Evolutionary conservation across 2,329 filamentous ascomycete species (phyloP), one percentile per base, ranked within the genome.

Genomic region (Nigrograna mackinnonii): DNA sequence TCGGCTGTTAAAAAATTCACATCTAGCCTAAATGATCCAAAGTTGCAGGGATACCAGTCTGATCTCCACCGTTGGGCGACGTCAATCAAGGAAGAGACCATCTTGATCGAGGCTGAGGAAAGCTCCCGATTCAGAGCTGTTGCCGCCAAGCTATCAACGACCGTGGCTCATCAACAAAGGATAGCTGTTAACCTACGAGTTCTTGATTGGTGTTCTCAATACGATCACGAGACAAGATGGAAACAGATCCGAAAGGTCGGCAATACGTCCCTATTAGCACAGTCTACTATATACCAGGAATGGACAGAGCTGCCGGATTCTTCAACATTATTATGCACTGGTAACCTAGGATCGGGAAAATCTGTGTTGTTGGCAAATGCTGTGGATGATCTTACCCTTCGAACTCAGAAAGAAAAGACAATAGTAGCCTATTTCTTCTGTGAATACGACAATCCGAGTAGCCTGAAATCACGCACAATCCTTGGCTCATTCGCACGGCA

Each of bases 331-430:
- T 1, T 74, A 0, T 67, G 55, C 21, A 60, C 39, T 7, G 73
- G 72, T 4, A 74, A 70, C 33, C 54, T 77, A 1, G 73, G 74
- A 2, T 69, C 66, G 0, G 73, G 74, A 0, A 77, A 77, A 42
- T 74, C 74, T 0, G 71, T 77, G 1, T 37, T 71, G 6, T 35
- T 76, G 4, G 72, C 74, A 2, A 77, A 75, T 37, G 63, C 77
- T 0, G 59, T 76, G 1, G 53, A 61, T n/a, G 49, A 62, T 18
- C 50, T 63, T 7, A 46, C 22, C 33, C 13, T 57, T 19, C 35
- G 20, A 4, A 33, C 13, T 17, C 11, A 32, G 11, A 43, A 41
- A 2, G 31, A 41, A 11, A 12, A 28, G 18, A 11, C 17, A n/a
- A 4, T 35, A 7, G 48, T 61, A 14, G 49, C 52, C 24, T 61